Evolutionary conservation across 1,284 basidiomycete species (phyloP).

Genomic region (Puccinia hordei): DNA sequence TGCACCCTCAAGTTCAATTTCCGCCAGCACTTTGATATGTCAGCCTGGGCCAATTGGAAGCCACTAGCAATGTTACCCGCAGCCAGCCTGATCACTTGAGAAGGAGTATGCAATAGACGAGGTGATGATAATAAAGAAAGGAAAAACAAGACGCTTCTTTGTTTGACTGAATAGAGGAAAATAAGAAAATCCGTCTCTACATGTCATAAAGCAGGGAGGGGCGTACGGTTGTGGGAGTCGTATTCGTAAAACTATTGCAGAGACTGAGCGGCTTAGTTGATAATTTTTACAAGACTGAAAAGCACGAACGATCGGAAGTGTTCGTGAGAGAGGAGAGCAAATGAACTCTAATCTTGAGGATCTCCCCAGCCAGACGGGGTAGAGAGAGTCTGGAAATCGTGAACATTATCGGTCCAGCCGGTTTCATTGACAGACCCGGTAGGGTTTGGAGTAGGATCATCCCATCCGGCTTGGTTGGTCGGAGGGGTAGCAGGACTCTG

Average conservation of each 20-base stretch:
- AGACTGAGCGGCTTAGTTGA: no score
- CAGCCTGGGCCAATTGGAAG: no score
- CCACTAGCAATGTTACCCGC: no score
- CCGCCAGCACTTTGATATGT: no score
- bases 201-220: no score
- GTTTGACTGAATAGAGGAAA: background rate
- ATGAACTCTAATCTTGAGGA: background rate
- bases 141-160: background rate
- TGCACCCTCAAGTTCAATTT: no score
- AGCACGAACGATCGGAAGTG: background rate
- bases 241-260: no score
- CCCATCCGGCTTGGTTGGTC: conserved; percentile 13
- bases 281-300: background rate
- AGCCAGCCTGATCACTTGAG: no score
- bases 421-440: background rate
- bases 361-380: background rate
- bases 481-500: background rate
- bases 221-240: no score
- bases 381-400: conserved; percentile 3
- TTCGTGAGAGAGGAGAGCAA: background rate
- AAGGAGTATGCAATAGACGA: background rate
- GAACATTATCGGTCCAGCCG: conserved; percentile 12
- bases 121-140: background rate
- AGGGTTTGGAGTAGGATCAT: background rate
- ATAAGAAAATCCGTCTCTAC: background rate